Evolutionary conservation across 257 asterid genomes (phyloP).

Genomic region (Paraleonurus japonicus): DNA sequence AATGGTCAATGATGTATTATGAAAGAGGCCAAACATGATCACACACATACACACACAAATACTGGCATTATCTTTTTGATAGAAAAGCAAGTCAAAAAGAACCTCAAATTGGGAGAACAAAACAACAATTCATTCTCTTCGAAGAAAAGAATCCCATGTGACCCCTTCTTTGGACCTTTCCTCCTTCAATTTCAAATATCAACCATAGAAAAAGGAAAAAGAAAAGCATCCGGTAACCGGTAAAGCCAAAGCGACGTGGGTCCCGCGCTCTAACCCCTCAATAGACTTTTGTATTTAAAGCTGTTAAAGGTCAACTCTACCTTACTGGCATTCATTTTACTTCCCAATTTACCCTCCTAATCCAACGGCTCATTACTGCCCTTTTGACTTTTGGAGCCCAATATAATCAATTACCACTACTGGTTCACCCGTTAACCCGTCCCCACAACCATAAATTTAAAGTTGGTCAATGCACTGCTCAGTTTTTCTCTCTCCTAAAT

Average conservation of each 20-base stretch:
- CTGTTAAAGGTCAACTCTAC: conserved; percentile 45
- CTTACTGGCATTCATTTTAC: conserved; percentile 34
- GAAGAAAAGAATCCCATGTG: conserved; percentile 36
- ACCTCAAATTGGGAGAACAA: conserved; percentile 24
- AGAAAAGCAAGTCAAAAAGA: conserved; percentile 32
- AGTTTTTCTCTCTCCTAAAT: conserved; percentile 13
- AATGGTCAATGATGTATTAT: background rate
- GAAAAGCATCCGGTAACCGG: conserved; percentile 22
- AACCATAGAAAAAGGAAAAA: background rate
- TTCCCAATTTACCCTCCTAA: conserved; percentile 34
- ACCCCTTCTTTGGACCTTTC: conserved; percentile 21
- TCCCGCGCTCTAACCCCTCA: conserved; percentile 21
- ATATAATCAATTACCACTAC: conserved; percentile 32
- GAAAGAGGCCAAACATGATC: conserved; percentile 4
- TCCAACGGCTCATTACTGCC: conserved; percentile 45
- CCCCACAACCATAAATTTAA: conserved; percentile 32
- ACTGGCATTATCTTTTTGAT: background rate
- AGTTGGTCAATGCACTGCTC: conserved; percentile 36
- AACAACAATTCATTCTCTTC: conserved; percentile 28
- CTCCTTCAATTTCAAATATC: conserved; percentile 17
- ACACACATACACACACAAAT: background rate
- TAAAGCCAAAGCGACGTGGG: conserved; percentile 24
- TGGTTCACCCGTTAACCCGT: conserved; percentile 41
- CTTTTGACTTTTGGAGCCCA: conserved; percentile 42
- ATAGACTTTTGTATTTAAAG: conserved; percentile 44